A percentile compares a stretch with the other conserved stretches of the same genome.
phyloP scores from a whole-genome alignment of 2,329 filamentous ascomycete genomes.

The Zymoseptoria pseudotritici region DNA sequence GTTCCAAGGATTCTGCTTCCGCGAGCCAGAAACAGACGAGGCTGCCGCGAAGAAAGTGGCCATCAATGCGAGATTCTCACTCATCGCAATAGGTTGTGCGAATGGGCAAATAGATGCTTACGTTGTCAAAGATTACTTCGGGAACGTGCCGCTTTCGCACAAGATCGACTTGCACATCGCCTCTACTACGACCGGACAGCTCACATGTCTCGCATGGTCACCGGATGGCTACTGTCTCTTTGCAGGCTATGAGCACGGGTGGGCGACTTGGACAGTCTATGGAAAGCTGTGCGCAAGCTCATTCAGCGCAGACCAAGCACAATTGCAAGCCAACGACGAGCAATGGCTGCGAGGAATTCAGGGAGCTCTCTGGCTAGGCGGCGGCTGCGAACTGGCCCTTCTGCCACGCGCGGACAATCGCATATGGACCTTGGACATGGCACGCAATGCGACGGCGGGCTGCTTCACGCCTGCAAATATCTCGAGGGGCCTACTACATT shows the following conservation, averaged over 20 bases:
- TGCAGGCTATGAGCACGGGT: conserved; percentile 83
- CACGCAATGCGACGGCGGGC: conserved; percentile 82
- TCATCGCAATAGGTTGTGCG: conserved; percentile 77
- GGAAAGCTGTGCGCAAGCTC: conserved; percentile 82
- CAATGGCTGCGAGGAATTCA: conserved; percentile 74
- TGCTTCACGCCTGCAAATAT: conserved; percentile 90
- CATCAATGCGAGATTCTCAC: conserved; percentile 90
- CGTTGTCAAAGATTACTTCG: conserved; percentile 83
- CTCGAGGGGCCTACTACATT: conserved; percentile 80
- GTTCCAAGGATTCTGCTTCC: conserved; percentile 89
- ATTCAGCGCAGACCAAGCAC: conserved; percentile 61
- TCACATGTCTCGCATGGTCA: conserved; percentile 76
- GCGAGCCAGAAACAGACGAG: conserved; percentile 55
- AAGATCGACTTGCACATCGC: conserved; percentile 65
- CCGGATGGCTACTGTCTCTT: conserved; percentile 96
- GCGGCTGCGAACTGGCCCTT: conserved; percentile 78
- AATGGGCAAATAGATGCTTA: conserved; percentile 83
- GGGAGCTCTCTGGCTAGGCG: conserved; percentile 78
- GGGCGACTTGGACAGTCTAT: conserved; percentile 96
- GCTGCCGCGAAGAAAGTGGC: conserved; percentile 64
- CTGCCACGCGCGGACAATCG: conserved; percentile 60
- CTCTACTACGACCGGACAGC: conserved; percentile 55
- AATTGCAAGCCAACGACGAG: conserved; percentile 64
- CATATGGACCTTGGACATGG: conserved; percentile 84
- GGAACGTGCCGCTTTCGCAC: conserved; percentile 85